phyloP scores from a whole-genome alignment of 2,329 filamentous ascomycete genomes.

The Colletotrichum paranaense region DNA sequence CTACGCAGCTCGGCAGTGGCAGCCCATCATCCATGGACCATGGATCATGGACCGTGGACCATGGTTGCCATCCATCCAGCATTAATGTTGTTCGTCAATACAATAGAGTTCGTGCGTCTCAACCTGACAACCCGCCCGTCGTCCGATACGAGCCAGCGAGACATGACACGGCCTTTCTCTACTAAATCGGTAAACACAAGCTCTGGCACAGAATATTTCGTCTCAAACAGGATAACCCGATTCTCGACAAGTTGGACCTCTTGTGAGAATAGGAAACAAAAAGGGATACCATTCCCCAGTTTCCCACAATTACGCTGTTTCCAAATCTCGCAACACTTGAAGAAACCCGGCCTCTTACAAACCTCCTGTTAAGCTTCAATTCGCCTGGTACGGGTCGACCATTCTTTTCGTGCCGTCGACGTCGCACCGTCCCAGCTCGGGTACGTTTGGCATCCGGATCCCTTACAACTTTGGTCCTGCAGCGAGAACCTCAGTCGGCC shows the following conservation, averaged over 20 bases:
- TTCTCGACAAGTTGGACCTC: neutral
- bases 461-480: constrained; percentile 10
- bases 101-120: constrained; percentile 29
- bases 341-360: constrained; percentile 18
- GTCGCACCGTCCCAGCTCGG: constrained; percentile 12
- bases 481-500: constrained; percentile 5
- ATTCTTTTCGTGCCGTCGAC: constrained; percentile 2
- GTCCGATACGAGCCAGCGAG: constrained; percentile 29
- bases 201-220: neutral
- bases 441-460: neutral
- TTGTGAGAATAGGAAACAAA: constrained; percentile 4
- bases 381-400: neutral
- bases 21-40: neutral
- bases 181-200: neutral
- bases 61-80: neutral
- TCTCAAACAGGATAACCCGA: neutral
- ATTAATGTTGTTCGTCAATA: neutral
- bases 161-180: constrained; percentile 15
- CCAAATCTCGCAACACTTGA: neutral
- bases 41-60: too few species aligned
- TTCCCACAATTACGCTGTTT: constrained; percentile 2
- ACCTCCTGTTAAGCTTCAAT: constrained; percentile 11
- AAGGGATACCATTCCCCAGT: constrained; percentile 6
- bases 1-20: neutral
- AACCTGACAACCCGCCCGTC: constrained; percentile 29